A percentile compares a stretch with the other conserved stretches of the same genome.
These are phyloP conservation scores for Fusarium sp. DNA, from an alignment of 2,329 filamentous ascomycete genomes.

Conservation along the genomic window DNA sequence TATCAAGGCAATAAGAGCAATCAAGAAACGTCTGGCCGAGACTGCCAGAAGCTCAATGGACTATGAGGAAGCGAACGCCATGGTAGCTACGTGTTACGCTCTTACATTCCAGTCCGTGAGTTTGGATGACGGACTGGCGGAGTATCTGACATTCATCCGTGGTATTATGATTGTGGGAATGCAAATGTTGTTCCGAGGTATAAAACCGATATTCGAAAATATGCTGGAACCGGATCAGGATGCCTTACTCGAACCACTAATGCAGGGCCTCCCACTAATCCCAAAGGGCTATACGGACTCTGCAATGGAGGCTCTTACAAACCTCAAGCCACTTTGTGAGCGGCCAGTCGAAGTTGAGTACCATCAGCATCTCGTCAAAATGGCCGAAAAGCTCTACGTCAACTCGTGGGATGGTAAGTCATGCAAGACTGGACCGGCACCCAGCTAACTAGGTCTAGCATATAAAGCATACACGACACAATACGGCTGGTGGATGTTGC, in stretches of 20 bases:
- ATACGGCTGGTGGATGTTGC: slow-evolving; percentile 66
- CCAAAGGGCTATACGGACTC: slow-evolving; percentile 54
- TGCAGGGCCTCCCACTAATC: slow-evolving; percentile 57
- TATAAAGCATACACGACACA: slow-evolving; percentile 59
- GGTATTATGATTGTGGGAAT: slow-evolving; percentile 63
- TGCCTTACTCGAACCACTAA: slow-evolving; percentile 53
- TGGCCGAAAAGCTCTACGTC: slow-evolving; percentile 60
- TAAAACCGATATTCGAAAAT: slow-evolving; percentile 60
- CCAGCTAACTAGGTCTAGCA: slow-evolving; percentile 46
- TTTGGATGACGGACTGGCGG: slow-evolving; percentile 65
- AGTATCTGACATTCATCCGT: slow-evolving; percentile 68
- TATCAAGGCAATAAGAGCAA: slow-evolving; percentile 68
- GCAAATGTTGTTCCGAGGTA: slow-evolving; percentile 60
- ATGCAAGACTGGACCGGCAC: too few relatives aligned
- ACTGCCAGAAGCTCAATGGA: slow-evolving; percentile 51
- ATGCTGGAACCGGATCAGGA: slow-evolving; percentile 53
- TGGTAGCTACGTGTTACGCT: slow-evolving; percentile 66
- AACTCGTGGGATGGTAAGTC: slow-evolving; percentile 61
- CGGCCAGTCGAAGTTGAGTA: slow-evolving; percentile 56
- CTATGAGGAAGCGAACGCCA: slow-evolving; percentile 64
- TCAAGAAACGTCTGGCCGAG: slow-evolving; percentile 62
- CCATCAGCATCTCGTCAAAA: slow-evolving; percentile 53
- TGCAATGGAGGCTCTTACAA: slow-evolving; percentile 54
- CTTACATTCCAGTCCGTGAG: slow-evolving; percentile 66
- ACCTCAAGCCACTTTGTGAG: slow-evolving; percentile 54